These are phyloP conservation scores for Aspergillus bertholletiae DNA, from an alignment of 495 filamentous ascomycete genomes.

Conservation along the genomic window DNA sequence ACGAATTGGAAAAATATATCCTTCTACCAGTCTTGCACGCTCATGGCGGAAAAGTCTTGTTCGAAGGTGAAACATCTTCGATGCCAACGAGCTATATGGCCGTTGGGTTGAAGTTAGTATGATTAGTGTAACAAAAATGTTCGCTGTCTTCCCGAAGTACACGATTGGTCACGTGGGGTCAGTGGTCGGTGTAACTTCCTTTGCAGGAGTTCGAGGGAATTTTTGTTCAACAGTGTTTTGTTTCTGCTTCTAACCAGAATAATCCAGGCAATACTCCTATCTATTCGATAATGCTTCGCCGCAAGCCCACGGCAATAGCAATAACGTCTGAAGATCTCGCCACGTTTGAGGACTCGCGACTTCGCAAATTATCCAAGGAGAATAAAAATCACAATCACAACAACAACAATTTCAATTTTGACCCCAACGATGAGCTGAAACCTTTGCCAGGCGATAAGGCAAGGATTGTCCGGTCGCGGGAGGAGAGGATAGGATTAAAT, in stretches of 20 bases:
- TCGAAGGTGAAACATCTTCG: slow-evolving; percentile 32
- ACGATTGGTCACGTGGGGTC: neutral
- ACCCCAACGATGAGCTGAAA: slow-evolving; percentile 58
- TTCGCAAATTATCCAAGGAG: slow-evolving; percentile 28
- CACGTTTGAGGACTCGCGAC: slow-evolving; percentile 63
- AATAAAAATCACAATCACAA: slow-evolving; percentile 20
- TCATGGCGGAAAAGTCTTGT: slow-evolving; percentile 18
- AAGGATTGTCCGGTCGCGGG: slow-evolving; percentile 45
- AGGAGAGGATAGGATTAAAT: slow-evolving; percentile 46
- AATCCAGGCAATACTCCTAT: neutral
- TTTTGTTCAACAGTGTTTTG: neutral
- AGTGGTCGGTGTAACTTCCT: too few relatives aligned
- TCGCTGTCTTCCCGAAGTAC: neutral
- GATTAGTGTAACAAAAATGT: neutral
- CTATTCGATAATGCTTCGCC: slow-evolving; percentile 65
- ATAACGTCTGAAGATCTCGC: slow-evolving; percentile 76
- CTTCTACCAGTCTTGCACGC: slow-evolving; percentile 11
- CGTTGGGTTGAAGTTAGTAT: neutral
- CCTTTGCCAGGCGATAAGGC: slow-evolving; percentile 52
- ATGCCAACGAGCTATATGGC: neutral
- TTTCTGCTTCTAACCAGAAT: neutral
- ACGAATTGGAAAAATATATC: slow-evolving; percentile 17
- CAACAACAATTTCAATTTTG: slow-evolving; percentile 27
- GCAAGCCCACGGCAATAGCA: slow-evolving; percentile 71
- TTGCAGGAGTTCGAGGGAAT: too few relatives aligned